Evolutionary conservation across 129 eudicot species (phyloP).

Genomic region (Scalesia atractyloides): DNA sequence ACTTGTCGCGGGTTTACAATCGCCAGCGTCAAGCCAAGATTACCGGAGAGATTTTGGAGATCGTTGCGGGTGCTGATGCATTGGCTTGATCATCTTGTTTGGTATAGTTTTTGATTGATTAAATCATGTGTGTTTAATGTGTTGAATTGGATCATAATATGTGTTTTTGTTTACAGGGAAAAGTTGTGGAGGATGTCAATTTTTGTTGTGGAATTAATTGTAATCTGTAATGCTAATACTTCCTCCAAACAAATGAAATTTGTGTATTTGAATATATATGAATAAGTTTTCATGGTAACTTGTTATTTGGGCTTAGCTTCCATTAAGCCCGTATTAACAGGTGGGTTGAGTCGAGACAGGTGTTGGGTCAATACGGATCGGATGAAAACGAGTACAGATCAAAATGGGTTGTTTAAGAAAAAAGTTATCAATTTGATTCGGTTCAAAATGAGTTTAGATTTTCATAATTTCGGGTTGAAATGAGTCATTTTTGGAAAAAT

Average conservation of each 20-base stretch:
- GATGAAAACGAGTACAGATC: too few species aligned
- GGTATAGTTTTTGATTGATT: slow-evolving; percentile 20
- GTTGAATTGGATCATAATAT: slow-evolving; percentile 15
- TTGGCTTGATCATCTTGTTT: slow-evolving; percentile 19
- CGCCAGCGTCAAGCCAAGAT: slow-evolving; percentile 57
- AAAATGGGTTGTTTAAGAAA: too few species aligned
- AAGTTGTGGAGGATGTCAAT: slow-evolving; percentile 25
- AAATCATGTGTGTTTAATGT: slow-evolving; percentile 12
- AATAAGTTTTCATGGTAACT: slow-evolving; percentile 13
- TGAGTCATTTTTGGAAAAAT: too few species aligned
- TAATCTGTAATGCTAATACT: slow-evolving; percentile 26
- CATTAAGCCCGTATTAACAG: too few species aligned
- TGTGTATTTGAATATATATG: slow-evolving; percentile 31
- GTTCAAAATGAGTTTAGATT: too few species aligned
- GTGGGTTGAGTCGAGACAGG: too few species aligned
- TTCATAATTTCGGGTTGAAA: too few species aligned
- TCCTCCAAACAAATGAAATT: slow-evolving; percentile 27
- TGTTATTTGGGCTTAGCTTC: neutral
- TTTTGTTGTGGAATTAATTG: slow-evolving; percentile 9
- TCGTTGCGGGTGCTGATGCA: slow-evolving; percentile 52
- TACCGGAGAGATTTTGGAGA: slow-evolving; percentile 62
- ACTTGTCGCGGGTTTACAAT: slow-evolving; percentile 41
- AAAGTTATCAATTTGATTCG: too few species aligned
- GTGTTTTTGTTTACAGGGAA: slow-evolving; percentile 23
- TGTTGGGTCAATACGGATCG: too few species aligned